These are phyloP conservation scores for Neonectria neomacrospora DNA, from an alignment of 2,329 filamentous ascomycete species.

Conservation along the genomic window DNA sequence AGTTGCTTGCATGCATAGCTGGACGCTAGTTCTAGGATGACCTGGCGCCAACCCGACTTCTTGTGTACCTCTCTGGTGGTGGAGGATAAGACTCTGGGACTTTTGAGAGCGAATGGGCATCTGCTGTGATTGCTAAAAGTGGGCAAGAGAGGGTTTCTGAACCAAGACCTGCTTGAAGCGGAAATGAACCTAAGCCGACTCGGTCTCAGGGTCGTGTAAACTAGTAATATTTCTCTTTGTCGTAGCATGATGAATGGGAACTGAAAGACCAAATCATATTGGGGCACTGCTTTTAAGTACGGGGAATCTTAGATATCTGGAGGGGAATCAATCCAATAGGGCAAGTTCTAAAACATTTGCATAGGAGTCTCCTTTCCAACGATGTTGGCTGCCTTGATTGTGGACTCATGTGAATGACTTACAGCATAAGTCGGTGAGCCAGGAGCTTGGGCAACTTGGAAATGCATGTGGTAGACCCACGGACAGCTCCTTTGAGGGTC, in stretches of 20 bases:
- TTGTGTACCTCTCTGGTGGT: conserved; percentile 32
- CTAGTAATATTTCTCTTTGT: conserved; percentile 46
- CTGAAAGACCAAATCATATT: conserved; percentile 24
- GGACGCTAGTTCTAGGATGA: conserved; percentile 10
- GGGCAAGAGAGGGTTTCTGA: conserved; percentile 36
- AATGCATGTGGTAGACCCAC: not conserved
- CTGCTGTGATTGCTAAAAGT: conserved; percentile 31
- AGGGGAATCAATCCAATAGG: not conserved
- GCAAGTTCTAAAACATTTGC: not conserved
- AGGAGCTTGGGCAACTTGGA: not conserved
- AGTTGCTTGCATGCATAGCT: conserved; percentile 31
- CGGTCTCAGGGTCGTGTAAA: conserved; percentile 46
- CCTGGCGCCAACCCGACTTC: conserved; percentile 24
- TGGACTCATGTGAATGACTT: not conserved
- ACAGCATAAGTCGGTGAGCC: not conserved
- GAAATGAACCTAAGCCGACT: conserved; percentile 41
- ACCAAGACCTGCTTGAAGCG: conserved; percentile 35
- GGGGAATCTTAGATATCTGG: not conserved
- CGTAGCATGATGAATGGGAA: conserved; percentile 46
- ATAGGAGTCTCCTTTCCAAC: not conserved
- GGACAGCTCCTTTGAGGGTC: not conserved
- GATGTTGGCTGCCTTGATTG: not conserved
- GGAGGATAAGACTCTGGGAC: conserved; percentile 31
- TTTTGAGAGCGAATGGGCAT: conserved; percentile 32
- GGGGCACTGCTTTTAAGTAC: not conserved